phyloP scores from a whole-genome alignment of 495 filamentous ascomycete genomes.

The Annulohypoxylon maeteangense region DNA sequence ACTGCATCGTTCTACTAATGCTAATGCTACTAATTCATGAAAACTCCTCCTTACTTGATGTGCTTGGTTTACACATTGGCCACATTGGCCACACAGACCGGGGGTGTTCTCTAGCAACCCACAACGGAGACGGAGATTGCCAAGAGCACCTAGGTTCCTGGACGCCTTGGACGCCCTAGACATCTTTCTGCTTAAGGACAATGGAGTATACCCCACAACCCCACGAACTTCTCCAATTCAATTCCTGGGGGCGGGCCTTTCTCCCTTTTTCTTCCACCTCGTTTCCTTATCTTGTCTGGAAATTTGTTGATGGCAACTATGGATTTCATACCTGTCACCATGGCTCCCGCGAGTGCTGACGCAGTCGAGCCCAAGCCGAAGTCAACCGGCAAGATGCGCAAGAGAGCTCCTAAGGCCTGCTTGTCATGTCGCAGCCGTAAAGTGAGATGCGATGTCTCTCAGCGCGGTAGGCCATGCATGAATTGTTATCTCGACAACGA shows the following conservation, averaged over 20 bases:
- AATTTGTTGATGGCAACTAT: constrained; percentile 19
- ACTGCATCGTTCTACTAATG: constrained; percentile 5
- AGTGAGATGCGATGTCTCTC: constrained; percentile 63
- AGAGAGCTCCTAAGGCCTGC: constrained; percentile 59
- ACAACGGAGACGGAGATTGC: constrained; percentile 29
- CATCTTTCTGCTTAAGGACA: constrained; percentile 2
- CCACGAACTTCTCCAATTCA: constrained; percentile 47
- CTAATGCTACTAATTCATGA: constrained; percentile 9
- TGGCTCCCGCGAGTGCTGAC: constrained; percentile 30
- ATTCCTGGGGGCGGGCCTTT: constrained; percentile 37
- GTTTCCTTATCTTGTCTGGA: constrained; percentile 11
- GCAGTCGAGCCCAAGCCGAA: constrained; percentile 40
- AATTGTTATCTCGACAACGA: constrained; percentile 57
- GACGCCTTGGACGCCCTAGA: too few species aligned
- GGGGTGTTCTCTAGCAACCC: constrained; percentile 16
- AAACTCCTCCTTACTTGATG: constrained; percentile 11
- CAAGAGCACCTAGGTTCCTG: constrained; percentile 34
- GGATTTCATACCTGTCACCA: constrained; percentile 32
- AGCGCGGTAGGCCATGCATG: constrained; percentile 60
- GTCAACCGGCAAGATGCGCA: constrained; percentile 45
- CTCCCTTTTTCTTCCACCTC: constrained; percentile 15
- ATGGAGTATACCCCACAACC: constrained; percentile 46
- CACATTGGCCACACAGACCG: background rate
- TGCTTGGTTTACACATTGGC: background rate
- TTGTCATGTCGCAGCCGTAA: constrained; percentile 63